These are phyloP conservation scores for Cyberlindnera subsufficiens DNA, from an alignment of 805 yeast genomes.

Conservation along the genomic window DNA sequence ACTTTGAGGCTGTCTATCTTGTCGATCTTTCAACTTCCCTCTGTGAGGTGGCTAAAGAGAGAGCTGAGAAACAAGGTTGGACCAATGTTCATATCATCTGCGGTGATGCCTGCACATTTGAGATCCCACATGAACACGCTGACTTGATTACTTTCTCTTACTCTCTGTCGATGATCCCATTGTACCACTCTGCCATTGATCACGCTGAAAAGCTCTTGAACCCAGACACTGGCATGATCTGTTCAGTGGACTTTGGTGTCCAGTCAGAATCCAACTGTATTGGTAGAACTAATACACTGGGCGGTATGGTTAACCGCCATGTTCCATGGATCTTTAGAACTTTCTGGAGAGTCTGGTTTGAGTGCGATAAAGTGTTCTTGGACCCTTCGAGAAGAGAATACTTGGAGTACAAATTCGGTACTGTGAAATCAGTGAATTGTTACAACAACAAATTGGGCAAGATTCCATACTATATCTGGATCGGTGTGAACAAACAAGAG, in stretches of 20 bases:
- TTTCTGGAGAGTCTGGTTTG: slow-evolving; percentile 87
- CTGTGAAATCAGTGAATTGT: slow-evolving; percentile 66
- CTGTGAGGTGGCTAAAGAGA: slow-evolving; percentile 60
- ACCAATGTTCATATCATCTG: slow-evolving; percentile 60
- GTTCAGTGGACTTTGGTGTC: slow-evolving; percentile 77
- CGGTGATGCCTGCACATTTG: slow-evolving; percentile 72
- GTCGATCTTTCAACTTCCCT: slow-evolving; percentile 75
- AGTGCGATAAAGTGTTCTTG: slow-evolving; percentile 71
- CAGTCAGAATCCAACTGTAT: slow-evolving; percentile 58
- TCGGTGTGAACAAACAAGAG: slow-evolving; percentile 62
- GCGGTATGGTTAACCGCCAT: slow-evolving; percentile 67
- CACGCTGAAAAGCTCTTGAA: slow-evolving; percentile 49
- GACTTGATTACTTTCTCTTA: slow-evolving; percentile 75
- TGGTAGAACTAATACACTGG: slow-evolving; percentile 68
- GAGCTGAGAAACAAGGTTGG: slow-evolving; percentile 46
- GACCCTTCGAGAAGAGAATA: slow-evolving; percentile 81
- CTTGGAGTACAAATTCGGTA: slow-evolving; percentile 77
- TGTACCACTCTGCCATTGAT: slow-evolving; percentile 74
- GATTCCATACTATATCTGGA: slow-evolving; percentile 80
- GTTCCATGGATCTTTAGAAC: slow-evolving; percentile 73
- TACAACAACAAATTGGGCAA: slow-evolving; percentile 61
- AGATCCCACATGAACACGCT: slow-evolving; percentile 44
- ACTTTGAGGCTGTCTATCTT: slow-evolving; percentile 62
- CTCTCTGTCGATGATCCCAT: slow-evolving; percentile 81
- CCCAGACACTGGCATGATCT: slow-evolving; percentile 52